These are phyloP conservation scores for Aureobasidium uvarum DNA, from an alignment of 2,329 filamentous ascomycete species.

Conservation along the genomic window DNA sequence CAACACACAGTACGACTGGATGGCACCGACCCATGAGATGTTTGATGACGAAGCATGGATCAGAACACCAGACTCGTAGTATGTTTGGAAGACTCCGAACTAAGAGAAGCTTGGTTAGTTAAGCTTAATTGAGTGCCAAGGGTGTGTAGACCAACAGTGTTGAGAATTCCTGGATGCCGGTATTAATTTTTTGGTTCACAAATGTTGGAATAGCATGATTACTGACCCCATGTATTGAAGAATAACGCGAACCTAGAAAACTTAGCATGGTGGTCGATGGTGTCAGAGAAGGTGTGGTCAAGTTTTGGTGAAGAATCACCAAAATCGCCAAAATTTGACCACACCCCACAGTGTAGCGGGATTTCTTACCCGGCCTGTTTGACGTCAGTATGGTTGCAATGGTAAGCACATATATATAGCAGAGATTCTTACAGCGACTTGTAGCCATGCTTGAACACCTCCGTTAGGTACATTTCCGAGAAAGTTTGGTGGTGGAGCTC, in stretches of 20 bases:
- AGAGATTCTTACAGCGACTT: constrained; percentile 39
- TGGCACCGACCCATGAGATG: constrained; percentile 37
- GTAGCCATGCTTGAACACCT: constrained; percentile 49
- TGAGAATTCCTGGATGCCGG: background rate
- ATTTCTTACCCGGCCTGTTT: too few relatives aligned
- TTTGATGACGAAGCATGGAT: constrained; percentile 30
- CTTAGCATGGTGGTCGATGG: too few relatives aligned
- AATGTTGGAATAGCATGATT: too few relatives aligned
- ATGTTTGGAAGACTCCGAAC: constrained; percentile 29
- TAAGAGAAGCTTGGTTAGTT: constrained; percentile 23
- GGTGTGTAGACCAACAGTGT: constrained; percentile 10
- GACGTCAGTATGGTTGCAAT: background rate
- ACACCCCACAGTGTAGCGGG: too few relatives aligned
- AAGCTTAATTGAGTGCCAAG: constrained; percentile 7
- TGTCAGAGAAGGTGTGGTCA: too few relatives aligned
- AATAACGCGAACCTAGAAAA: constrained; percentile 42
- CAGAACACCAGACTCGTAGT: constrained; percentile 29
- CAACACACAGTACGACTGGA: constrained; percentile 34
- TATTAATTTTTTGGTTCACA: background rate
- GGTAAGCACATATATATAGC: too few relatives aligned
- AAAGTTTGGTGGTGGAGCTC: constrained; percentile 24
- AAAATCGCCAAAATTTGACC: too few relatives aligned
- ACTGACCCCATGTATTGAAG: constrained; percentile 48
- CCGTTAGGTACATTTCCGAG: constrained; percentile 42
- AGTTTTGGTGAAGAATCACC: too few relatives aligned